Percentiles rank a stretch among this genome's conserved stretches.
These are phyloP conservation scores for Dactylellina drechsleri DNA, from an alignment of 2,329 filamentous ascomycete species.

Conservation along the genomic window DNA sequence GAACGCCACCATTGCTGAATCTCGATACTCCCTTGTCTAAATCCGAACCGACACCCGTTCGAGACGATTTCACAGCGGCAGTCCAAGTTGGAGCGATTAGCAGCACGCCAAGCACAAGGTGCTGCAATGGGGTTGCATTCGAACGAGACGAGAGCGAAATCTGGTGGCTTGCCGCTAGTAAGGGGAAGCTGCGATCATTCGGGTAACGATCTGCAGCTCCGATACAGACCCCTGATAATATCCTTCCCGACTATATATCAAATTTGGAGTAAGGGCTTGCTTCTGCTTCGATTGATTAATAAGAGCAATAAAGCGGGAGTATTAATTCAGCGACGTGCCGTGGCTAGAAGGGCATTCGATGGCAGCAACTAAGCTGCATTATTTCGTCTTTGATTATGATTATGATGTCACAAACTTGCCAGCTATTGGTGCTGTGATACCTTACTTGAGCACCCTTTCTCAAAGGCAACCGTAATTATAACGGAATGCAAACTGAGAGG, in stretches of 20 bases:
- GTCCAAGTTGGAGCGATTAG: background rate
- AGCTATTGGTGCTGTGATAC: too few species aligned
- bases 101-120: constrained; percentile 3
- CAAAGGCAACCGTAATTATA: background rate
- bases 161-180: constrained; percentile 54
- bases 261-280: constrained; percentile 18
- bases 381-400: constrained; percentile 7
- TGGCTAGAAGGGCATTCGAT: constrained; percentile 32
- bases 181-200: constrained; percentile 15
- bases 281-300: constrained; percentile 15
- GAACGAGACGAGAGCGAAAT: constrained; percentile 36
- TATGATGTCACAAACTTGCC: background rate
- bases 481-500: constrained; percentile 10
- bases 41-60: constrained; percentile 26
- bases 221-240: constrained; percentile 49
- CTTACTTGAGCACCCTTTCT: too few species aligned
- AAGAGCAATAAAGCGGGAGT: constrained; percentile 42
- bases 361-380: background rate
- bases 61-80: constrained; percentile 5
- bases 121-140: constrained; percentile 16
- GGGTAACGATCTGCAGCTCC: constrained; percentile 54
- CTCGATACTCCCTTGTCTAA: constrained; percentile 28
- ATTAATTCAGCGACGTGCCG: constrained; percentile 54
- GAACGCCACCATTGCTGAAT: constrained; percentile 43
- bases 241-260: constrained; percentile 40